phyloP scores from a whole-genome alignment of 2,329 filamentous ascomycete species.

The Coniochaeta prunicola region DNA sequence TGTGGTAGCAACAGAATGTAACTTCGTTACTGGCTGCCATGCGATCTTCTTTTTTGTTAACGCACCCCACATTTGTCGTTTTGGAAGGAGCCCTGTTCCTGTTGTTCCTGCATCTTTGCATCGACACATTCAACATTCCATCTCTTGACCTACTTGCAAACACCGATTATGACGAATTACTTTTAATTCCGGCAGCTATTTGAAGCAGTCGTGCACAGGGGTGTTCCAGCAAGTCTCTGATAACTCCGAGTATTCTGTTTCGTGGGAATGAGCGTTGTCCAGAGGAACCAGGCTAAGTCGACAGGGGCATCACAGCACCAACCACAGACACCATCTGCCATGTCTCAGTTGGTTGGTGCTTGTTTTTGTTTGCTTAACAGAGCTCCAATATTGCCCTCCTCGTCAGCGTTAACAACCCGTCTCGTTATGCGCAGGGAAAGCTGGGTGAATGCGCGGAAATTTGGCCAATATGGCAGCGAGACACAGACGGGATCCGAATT shows the following conservation, averaged over 20 bases:
- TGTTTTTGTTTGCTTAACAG: background rate
- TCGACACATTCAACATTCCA: background rate
- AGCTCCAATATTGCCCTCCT: background rate
- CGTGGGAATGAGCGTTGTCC: background rate
- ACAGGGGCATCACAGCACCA: background rate
- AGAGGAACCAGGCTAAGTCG: background rate
- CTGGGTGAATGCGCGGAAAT: constrained; percentile 1
- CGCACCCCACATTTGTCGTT: background rate
- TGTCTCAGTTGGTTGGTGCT: background rate
- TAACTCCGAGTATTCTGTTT: too few relatives aligned
- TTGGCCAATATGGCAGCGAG: background rate
- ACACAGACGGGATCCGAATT: background rate
- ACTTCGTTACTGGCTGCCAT: background rate
- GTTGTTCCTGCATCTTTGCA: background rate
- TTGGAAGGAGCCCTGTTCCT: background rate
- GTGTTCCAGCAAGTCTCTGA: too few relatives aligned
- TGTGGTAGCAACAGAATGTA: background rate
- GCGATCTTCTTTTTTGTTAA: background rate
- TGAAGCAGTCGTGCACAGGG: too few relatives aligned
- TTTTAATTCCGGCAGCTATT: background rate
- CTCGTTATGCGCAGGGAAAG: background rate
- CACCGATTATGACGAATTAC: background rate
- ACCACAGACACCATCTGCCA: background rate
- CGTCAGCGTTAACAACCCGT: background rate
- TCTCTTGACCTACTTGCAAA: background rate